Base-by-base conservation (phyloP, 371 early-diverging fungal species). In the Mortierella sp. region DNA sequence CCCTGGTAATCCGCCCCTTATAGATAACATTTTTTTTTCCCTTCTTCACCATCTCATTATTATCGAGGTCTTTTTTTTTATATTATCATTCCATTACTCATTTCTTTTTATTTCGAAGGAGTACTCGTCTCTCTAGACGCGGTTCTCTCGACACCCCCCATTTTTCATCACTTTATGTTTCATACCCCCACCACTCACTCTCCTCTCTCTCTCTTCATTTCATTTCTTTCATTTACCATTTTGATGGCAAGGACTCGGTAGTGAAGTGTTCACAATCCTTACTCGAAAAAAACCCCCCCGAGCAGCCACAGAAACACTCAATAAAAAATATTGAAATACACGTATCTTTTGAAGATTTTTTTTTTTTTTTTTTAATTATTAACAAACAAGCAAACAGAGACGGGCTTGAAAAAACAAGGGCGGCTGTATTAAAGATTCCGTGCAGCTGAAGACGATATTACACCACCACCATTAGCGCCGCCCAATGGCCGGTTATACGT, bases 401-500 rank as follows among this genome's bases (percentile, higher is more conserved):
- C 4, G 41, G 41, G 7, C 41, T 41, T 41, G 41, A 41, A 6
- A 41, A 41, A 35, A 35, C 1, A 41, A 41, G 41, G 41, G 41
- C 1, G 41, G 41, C 1, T 41, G 7, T 41, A 58, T 65, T 65
- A 38, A 65, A 38, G 35, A 21, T 65, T 65, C 16, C 65, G 18
- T 65, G 38, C 6, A 14, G 32, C 18, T 32, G 60, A 65, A 21
- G 65, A 16, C 38, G 38, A 35, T 7, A 38, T 38, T 18, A 21
- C 38, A 38, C 65, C 10, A 38, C 35, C 35, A 35, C 35, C 35
- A 35, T 2, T n/a, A 2, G 12, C 14, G 5, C 71, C 79, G 10
- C 72, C 49, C 6, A 58, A 21, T 0, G 72, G 75, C 18, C 80
- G 72, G 44, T 27, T 71, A 27, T 72, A 78, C 27, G 78, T 73